Base-by-base conservation (phyloP, 2,329 filamentous ascomycete genomes). In the Alternaria triticina region DNA sequence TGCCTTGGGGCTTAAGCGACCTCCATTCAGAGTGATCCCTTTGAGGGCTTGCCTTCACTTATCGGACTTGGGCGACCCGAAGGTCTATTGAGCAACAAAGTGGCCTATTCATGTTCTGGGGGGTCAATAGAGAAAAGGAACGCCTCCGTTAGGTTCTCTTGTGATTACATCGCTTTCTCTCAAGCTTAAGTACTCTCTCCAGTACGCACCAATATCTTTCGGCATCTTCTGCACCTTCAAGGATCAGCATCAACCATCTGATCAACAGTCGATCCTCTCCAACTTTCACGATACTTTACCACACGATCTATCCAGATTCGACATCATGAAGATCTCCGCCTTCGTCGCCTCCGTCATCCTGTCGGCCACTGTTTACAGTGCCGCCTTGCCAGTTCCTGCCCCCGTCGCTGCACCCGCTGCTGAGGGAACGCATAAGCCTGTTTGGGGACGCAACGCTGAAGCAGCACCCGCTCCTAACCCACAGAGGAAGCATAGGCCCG, bases 291-390 rank as follows among this genome's bases (percentile, higher is more conserved):
- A 64, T 63, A 69, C 66, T 59, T 66, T 73, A 54, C 62, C 72
- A 59, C 61, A 67, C 57, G 55, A 50, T 62, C 55, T 46, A 30
- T 40, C 63, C 64, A 40, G 62, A 54, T 54, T 57, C 51, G 51
- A 70, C 74, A 81, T 61, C 57, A 87, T 87, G 85, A 86, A 84
- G 80, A 69, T 85, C 74, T 76, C 81, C 67, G 72, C 79, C 57
- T 60, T 84, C 56, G 70, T 84, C 57, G 70, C 80, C 51, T 77
- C 82, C 58, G 70, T 77, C 55, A 72, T 83, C 54, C 64, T 85
- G 52, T 80, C 81, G 56, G 79, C 79, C 54, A 79, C 80, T 71
- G 74, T 79, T 67, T 74, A 79, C 64, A 76, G 76, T 56, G 79
- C 81, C 60, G 79, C 76, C 74, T 66, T 79, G 59, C 81, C 81